phyloP scores from a whole-genome alignment of 1,284 basidiomycete species.

The Bjerkandera adusta region DNA sequence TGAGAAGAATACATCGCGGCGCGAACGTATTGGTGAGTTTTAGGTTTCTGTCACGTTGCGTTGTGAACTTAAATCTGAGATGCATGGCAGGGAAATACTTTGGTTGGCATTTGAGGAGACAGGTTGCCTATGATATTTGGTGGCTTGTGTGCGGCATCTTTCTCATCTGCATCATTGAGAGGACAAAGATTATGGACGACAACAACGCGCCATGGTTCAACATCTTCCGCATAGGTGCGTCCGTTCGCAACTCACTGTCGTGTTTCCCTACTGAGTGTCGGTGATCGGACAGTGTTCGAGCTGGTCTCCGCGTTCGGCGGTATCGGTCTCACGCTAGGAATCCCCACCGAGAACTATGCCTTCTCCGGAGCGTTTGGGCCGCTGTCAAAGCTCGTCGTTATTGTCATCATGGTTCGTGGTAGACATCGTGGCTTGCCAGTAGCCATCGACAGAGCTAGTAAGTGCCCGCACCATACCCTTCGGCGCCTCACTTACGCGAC shows the following conservation, averaged over 20 bases:
- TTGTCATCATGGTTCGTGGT: conserved; percentile 58
- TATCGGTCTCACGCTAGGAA: conserved; percentile 55
- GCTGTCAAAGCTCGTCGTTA: conserved; percentile 59
- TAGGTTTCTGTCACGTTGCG: not conserved
- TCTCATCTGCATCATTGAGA: conserved; percentile 67
- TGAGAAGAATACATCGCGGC: conserved; percentile 33
- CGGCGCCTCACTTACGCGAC: not conserved
- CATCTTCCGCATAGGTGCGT: conserved; percentile 43
- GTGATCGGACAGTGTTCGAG: conserved; percentile 39
- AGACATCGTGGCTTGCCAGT: conserved; percentile 52
- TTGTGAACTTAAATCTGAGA: not conserved
- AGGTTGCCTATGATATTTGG: conserved; percentile 63
- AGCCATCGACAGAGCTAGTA: conserved; percentile 48
- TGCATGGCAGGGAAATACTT: conserved; percentile 40
- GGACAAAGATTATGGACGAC: conserved; percentile 51
- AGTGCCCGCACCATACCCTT: conserved; percentile 6
- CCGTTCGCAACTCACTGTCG: not conserved
- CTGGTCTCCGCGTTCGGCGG: conserved; percentile 62
- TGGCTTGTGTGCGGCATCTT: conserved; percentile 63
- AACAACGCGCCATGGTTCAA: conserved; percentile 60
- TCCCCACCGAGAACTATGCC: conserved; percentile 41
- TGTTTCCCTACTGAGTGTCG: not conserved
- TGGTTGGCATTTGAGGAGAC: conserved; percentile 64
- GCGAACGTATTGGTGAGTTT: conserved; percentile 40
- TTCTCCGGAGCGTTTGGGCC: conserved; percentile 49